These are phyloP conservation scores for Xenosphaeropsis pyriputrescens DNA, from an alignment of 2,329 filamentous ascomycete species.

Conservation along the genomic window DNA sequence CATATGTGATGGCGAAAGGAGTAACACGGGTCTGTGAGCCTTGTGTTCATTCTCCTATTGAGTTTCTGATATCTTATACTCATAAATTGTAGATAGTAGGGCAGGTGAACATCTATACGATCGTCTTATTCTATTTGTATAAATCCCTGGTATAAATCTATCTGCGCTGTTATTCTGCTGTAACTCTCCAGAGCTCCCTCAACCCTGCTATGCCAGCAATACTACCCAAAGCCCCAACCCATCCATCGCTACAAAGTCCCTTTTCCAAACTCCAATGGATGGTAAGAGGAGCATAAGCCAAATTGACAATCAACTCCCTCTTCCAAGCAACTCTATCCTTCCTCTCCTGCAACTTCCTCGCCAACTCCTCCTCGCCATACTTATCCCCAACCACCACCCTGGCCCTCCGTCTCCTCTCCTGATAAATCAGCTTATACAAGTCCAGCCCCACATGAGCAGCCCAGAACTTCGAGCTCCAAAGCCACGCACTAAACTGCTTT, in stretches of 20 bases:
- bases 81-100: too few species aligned
- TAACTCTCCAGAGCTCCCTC: slow-evolving; percentile 27
- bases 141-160: too few species aligned
- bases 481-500: slow-evolving; percentile 43
- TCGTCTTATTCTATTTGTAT: too few species aligned
- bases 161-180: slow-evolving; percentile 11
- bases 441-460: slow-evolving; percentile 64
- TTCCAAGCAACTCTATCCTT: slow-evolving; percentile 31
- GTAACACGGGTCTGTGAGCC: too few species aligned
- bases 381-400: slow-evolving; percentile 15
- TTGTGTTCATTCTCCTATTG: too few species aligned
- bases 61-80: too few species aligned
- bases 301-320: slow-evolving; percentile 52
- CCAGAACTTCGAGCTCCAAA: slow-evolving; percentile 73
- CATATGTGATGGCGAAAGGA: too few species aligned
- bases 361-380: slow-evolving; percentile 43
- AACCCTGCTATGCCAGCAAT: slow-evolving; percentile 29
- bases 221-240: slow-evolving; percentile 42
- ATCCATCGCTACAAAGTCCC: slow-evolving; percentile 43
- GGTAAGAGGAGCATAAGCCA: slow-evolving; percentile 69
- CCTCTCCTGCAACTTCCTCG: slow-evolving; percentile 16
- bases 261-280: slow-evolving; percentile 67
- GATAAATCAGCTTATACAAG: slow-evolving; percentile 41
- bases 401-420: slow-evolving; percentile 16
- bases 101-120: too few species aligned